phyloP scores from a whole-genome alignment of 169 alveolate species.

The Plasmodium knowlesi region DNA sequence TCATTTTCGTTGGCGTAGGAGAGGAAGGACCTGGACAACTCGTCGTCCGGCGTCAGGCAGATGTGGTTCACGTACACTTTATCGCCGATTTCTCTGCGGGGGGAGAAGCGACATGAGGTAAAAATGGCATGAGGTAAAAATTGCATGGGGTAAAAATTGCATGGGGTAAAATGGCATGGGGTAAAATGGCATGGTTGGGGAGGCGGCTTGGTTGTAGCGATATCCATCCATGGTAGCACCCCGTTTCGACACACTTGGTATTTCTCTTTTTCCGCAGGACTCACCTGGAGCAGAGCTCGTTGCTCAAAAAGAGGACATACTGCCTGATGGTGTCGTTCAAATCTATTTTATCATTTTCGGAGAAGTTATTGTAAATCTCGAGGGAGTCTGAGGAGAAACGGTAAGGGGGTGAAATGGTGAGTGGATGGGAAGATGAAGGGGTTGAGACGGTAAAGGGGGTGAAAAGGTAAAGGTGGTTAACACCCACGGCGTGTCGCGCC shows the following conservation, averaged over 20 bases:
- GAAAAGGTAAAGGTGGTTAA: not conserved
- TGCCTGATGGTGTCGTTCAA: constrained; percentile 63
- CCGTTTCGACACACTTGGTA: not conserved
- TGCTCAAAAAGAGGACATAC: constrained; percentile 46
- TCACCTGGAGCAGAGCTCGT: constrained; percentile 58
- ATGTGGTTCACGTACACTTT: constrained; percentile 42
- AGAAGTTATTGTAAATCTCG: constrained; percentile 7
- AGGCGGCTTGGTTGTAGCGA: not conserved
- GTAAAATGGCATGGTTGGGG: not conserved
- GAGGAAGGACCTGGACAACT: constrained; percentile 20
- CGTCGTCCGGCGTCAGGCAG: constrained; percentile 24
- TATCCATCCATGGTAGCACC: not conserved
- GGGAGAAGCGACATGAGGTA: not conserved
- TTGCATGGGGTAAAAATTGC: not conserved
- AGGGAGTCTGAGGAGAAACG: constrained; percentile 18
- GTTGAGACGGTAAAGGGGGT: not conserved
- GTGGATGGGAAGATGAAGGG: not conserved
- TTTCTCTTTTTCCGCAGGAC: not conserved
- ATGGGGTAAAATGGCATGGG: not conserved
- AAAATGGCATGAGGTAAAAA: too few species aligned
- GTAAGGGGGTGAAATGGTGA: not conserved
- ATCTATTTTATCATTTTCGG: constrained; percentile 53
- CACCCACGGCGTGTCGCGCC: not conserved
- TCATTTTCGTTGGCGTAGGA: constrained; percentile 24
- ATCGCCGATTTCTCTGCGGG: constrained; percentile 23